These are phyloP conservation scores for Pseudogymnoascus sp. DNA, from an alignment of 2,329 filamentous ascomycete species.

Conservation along the genomic window DNA sequence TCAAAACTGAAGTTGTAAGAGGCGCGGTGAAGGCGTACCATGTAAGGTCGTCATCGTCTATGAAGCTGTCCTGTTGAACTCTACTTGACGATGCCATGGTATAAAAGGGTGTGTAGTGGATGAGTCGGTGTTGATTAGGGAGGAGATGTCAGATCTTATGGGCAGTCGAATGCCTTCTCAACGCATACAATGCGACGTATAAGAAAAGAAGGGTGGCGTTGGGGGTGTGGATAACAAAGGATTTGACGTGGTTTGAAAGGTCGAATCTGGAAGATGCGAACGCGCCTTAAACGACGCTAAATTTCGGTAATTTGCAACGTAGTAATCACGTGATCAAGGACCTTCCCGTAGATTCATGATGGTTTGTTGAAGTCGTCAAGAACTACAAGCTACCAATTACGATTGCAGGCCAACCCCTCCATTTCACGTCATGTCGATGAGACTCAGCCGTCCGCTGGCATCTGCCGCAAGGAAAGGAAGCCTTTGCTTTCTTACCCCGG, in stretches of 20 bases:
- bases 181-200: constrained; percentile 8
- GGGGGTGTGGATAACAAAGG: constrained; percentile 5
- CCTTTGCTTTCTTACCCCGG: constrained; percentile 7
- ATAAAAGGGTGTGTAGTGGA: neutral
- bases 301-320: constrained; percentile 7
- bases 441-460: constrained; percentile 10
- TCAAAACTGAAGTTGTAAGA: constrained; percentile 9
- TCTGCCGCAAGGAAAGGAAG: constrained; percentile 9
- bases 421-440: constrained; percentile 10
- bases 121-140: neutral
- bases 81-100: constrained; percentile 12
- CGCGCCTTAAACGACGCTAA: constrained; percentile 9
- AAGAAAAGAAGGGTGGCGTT: constrained; percentile 7
- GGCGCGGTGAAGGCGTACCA: constrained; percentile 42
- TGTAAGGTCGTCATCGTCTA: constrained; percentile 63
- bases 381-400: constrained; percentile 7
- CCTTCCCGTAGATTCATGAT: neutral
- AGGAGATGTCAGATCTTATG: neutral
- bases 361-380: constrained; percentile 3
- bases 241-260: constrained; percentile 8
- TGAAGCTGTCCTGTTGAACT: constrained; percentile 55
- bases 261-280: constrained; percentile 9
- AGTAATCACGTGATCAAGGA: neutral
- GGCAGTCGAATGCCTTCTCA: constrained; percentile 7
- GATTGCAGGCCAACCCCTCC: constrained; percentile 10